A percentile compares a stretch with the other conserved stretches of the same genome.
Evolutionary conservation across 805 yeast genomes (phyloP).

Genomic region (Millerozyma acaciae): DNA sequence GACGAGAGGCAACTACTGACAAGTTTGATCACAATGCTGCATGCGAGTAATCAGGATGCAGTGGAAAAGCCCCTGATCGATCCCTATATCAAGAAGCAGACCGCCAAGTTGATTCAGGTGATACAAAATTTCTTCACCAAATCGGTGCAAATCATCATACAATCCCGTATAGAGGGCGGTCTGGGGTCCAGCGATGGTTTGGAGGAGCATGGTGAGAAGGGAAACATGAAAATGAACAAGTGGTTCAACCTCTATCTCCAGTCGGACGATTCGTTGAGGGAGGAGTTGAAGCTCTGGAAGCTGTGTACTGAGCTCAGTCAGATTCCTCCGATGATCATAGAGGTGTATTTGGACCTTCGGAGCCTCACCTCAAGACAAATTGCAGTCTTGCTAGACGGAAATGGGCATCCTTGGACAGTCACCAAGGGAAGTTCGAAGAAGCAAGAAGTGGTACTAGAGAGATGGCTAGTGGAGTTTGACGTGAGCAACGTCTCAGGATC

Average conservation of each 20-base stretch:
- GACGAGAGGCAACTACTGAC: too few relatives aligned
- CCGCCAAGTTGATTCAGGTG: conserved; percentile 39
- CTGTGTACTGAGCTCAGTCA: conserved; percentile 34
- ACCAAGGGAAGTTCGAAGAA: conserved; percentile 57
- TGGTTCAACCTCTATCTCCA: conserved; percentile 62
- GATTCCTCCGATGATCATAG: conserved; percentile 83
- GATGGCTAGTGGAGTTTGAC: conserved; percentile 89
- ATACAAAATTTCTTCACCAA: conserved; percentile 63
- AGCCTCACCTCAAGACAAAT: conserved; percentile 53
- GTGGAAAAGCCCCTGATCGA: conserved; percentile 11
- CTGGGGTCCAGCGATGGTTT: background rate
- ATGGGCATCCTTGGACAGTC: conserved; percentile 52
- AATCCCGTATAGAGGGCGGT: conserved; percentile 31
- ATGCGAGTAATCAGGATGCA: conserved; percentile 5
- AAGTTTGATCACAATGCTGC: too few relatives aligned
- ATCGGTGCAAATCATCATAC: conserved; percentile 54
- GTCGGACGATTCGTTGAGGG: conserved; percentile 34
- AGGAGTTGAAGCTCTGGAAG: conserved; percentile 66
- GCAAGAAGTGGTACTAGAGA: conserved; percentile 84
- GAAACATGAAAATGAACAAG: conserved; percentile 37
- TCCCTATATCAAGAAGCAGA: conserved; percentile 21
- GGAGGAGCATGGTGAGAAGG: conserved; percentile 9
- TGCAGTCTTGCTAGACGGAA: conserved; percentile 54
- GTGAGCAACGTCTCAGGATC: conserved; percentile 34
- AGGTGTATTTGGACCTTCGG: conserved; percentile 71